Base-by-base conservation (phyloP, 139 green algal genomes). In the Penium margaritaceum region DNA sequence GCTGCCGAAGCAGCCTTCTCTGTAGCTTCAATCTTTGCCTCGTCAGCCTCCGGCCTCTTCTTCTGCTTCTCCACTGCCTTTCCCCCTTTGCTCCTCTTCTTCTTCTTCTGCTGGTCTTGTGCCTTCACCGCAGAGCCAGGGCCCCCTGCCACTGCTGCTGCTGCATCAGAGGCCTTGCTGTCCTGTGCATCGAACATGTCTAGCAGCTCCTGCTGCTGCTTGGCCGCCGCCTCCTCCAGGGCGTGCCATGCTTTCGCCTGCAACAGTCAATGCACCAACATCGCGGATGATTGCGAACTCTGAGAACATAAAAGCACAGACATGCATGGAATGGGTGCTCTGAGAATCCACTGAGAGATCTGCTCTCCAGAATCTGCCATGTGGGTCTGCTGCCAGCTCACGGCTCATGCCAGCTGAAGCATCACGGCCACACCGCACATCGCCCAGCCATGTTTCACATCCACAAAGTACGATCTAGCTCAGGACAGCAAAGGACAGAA, bases 181-280 rank as follows among this genome's bases (percentile, higher is more conserved):
- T 24, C 15, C 21, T 74, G 38, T n/a, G 66, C 66, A 46, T 68
- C 32, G 44, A 75, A 67, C 0, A 68, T 27, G 24, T 47, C 58
- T 3, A 75, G 68, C n/a, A 75, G 24, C 19, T 67, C 47, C 17
- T 33, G 21, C 37, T 75, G 68, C 47, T 32, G 63, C 41, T 21
- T 43, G 9, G 68, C 51, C 4, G 47, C 68, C 15, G 43, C 68
- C 37, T 46, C 68, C 34, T 75, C 68, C 7, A 75, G 53, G 1
- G 47, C 68, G 37, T 36, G 19, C 68, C 68, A 75, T 29, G 32
- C 17, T 38, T 65, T 27, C 36, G 66, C 66, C 66, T 74, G 66
- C 36, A 74, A 14, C 15, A 17, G 36, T 35, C 9, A 37, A 41
- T 7, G 37, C 12, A 64, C 9, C 55, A 64, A 64, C 6, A 29